These are phyloP conservation scores for Neurospora sp. DNA, from an alignment of 495 filamentous ascomycete genomes.

Conservation along the genomic window DNA sequence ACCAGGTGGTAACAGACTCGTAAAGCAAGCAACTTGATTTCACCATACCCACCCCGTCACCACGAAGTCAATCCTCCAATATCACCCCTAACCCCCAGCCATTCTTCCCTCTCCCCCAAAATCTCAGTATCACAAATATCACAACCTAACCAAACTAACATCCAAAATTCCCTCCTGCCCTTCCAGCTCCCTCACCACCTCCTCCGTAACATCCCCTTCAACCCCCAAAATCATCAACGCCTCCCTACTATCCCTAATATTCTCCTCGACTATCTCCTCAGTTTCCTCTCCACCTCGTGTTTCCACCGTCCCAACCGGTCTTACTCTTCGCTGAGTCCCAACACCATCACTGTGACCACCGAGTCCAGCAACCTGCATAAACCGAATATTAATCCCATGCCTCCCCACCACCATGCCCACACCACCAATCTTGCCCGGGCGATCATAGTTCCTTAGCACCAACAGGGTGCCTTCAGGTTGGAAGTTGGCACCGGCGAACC, in stretches of 20 bases:
- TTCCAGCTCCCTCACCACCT: conserved; percentile 44
- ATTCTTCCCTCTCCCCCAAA: neutral
- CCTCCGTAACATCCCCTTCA: conserved; percentile 43
- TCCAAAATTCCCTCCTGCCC: conserved; percentile 50
- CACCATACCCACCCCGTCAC: no score
- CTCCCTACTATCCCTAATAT: conserved; percentile 32
- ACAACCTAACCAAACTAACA: conserved; percentile 49
- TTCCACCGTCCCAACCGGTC: conserved; percentile 1
- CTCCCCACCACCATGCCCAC: conserved; percentile 54
- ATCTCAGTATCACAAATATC: neutral
- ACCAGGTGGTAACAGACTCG: no score
- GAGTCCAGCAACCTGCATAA: conserved; percentile 55
- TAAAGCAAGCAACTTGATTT: no score
- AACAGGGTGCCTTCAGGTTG: conserved; percentile 53
- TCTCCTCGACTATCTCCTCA: conserved; percentile 1
- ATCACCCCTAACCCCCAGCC: neutral
- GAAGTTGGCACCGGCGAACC: conserved; percentile 51
- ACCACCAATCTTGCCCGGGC: conserved; percentile 62
- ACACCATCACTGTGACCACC: conserved; percentile 17
- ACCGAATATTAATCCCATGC: conserved; percentile 58
- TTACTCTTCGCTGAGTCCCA: conserved; percentile 1
- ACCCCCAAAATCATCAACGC: conserved; percentile 68
- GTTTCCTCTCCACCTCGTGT: conserved; percentile 8
- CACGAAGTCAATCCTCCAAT: no score
- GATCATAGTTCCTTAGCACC: conserved; percentile 61